Evolutionary conservation across 2,329 filamentous ascomycete genomes (phyloP).

Genomic region (Endoconidiophora polonica): DNA sequence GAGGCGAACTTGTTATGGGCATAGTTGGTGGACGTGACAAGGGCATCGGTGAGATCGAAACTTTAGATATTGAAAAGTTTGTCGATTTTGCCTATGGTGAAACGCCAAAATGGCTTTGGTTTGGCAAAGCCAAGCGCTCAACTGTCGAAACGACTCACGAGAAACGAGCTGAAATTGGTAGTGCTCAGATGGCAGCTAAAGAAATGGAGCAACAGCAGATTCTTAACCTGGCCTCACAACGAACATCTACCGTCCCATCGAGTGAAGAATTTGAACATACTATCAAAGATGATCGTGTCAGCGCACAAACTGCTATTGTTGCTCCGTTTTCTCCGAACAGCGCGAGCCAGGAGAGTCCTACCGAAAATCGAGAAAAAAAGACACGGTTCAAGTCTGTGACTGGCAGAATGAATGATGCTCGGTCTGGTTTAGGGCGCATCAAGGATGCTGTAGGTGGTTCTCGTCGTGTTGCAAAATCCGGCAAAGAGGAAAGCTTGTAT

Average conservation of each 20-base stretch:
- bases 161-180: constrained; percentile 27
- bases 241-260: constrained; percentile 25
- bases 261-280: constrained; percentile 16
- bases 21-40: constrained; percentile 80
- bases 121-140: constrained; percentile 66
- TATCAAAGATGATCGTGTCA: constrained; percentile 30
- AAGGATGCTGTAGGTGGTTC: constrained; percentile 62
- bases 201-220: constrained; percentile 7
- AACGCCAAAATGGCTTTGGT: constrained; percentile 84
- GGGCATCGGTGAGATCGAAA: constrained; percentile 84
- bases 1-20: constrained; percentile 88
- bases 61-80: constrained; percentile 73
- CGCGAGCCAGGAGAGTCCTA: constrained; percentile 15
- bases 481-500: constrained; percentile 36
- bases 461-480: constrained; percentile 34
- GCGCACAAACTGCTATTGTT: constrained; percentile 16
- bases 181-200: constrained; percentile 10
- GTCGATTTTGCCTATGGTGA: constrained; percentile 64
- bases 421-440: constrained; percentile 68
- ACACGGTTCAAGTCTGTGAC: constrained; percentile 65
- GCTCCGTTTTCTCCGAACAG: constrained; percentile 8
- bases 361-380: constrained; percentile 27
- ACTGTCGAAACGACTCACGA: constrained; percentile 27
- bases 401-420: constrained; percentile 62
- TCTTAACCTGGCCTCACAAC: constrained; percentile 1